Conservation (phyloP, 2,329 filamentous ascomycete genomes). For the Neofusicoccum kwambonambiense region DNA sequence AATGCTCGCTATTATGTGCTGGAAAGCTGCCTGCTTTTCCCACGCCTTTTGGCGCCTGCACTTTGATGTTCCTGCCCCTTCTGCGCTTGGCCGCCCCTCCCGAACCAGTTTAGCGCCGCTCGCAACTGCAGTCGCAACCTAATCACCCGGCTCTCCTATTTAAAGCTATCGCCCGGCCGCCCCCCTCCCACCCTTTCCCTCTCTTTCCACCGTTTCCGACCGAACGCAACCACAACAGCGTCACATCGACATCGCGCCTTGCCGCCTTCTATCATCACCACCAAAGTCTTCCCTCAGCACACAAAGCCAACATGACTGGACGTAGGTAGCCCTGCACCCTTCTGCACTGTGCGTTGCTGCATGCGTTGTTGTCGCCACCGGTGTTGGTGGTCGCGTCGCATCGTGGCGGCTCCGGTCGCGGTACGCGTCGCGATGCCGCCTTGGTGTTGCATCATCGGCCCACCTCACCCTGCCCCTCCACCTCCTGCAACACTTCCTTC, state of each 20-base stretch:
- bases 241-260: slow-evolving; percentile 20
- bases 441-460: slow-evolving; percentile 20
- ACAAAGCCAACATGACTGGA: slow-evolving; percentile 51
- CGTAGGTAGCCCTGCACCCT: slow-evolving; percentile 38
- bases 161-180: slow-evolving; percentile 29
- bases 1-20: slow-evolving; percentile 12
- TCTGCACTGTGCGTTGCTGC: slow-evolving; percentile 14
- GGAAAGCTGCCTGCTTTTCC: slow-evolving; percentile 14
- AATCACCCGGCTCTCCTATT: slow-evolving; percentile 33
- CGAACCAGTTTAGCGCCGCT: slow-evolving; percentile 16
- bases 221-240: background rate
- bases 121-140: slow-evolving; percentile 19
- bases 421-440: slow-evolving; percentile 14
- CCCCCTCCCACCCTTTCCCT: slow-evolving; percentile 27
- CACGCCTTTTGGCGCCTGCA: slow-evolving; percentile 9
- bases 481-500: background rate
- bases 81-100: slow-evolving; percentile 10
- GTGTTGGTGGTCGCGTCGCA: slow-evolving; percentile 14
- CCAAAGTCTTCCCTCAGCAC: slow-evolving; percentile 20
- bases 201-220: slow-evolving; percentile 18
- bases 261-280: slow-evolving; percentile 25
- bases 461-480: slow-evolving; percentile 5
- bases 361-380: background rate
- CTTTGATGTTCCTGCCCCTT: slow-evolving; percentile 12
- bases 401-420: slow-evolving; percentile 20